Evolutionary conservation across 371 early-diverging fungal species (phyloP), one percentile per base, ranked within the genome.

Genomic region (Massospora cicadina): DNA sequence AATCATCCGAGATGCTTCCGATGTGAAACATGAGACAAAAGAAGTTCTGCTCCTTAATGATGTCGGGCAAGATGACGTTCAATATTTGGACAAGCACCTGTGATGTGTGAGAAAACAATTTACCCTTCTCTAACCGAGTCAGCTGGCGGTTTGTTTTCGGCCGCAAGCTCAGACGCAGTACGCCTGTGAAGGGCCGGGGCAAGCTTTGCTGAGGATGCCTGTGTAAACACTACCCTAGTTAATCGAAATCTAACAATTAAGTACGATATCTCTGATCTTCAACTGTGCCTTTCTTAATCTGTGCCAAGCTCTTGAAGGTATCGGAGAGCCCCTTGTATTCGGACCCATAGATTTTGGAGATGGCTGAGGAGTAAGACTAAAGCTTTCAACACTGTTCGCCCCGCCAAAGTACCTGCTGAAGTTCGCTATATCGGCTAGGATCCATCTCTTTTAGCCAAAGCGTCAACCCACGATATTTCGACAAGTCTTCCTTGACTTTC

Each of bases 371-470:
- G 27, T 64, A 64, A 2, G 64, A 28, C 55, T 62, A 62, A 62
- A n/a, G n/a, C 12, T n/a, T 33, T 5, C 21, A 62, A 57, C 54
- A 26, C 7, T 25, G 3, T 54, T 12, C 30, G 28, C 23, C 26
- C 12, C 25, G 43, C 13, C 21, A n/a, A 43, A 63, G 1, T 74
- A 87, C 88, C 76, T 85, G 81, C 65, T 88, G 92, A 2, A 95
- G 71, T 64, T 94, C 94, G 62, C 80, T 81, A 71, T 92, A 89
- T 65, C 87, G 80, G 29, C 90, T 73, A 3, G 91, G 81, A 66
- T 95, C 94, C 75, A 91, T 81, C 64, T 90, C 92, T 65, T 89
- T 87, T 62, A 93, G 78, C 95, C 95, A 97, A n/a, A 83, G 69
- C 43, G 88, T 79, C 64, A 94, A 76, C 0, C 89, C 88, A n/a